Conservation (phyloP, 1,139 yeast species). For the Candida sojae region DNA sequence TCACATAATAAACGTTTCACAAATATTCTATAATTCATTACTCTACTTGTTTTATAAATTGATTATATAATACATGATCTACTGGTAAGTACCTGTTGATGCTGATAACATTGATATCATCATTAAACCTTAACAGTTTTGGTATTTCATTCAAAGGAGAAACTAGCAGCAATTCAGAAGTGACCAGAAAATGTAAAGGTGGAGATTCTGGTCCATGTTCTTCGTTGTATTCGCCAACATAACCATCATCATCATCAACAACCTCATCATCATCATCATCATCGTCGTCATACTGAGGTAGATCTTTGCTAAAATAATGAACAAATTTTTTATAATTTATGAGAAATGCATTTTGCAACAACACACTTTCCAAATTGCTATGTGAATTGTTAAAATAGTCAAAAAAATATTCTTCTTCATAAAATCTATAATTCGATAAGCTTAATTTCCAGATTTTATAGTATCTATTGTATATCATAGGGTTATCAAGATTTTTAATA, state of each 20-base stretch:
- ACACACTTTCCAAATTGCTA: conserved; percentile 3
- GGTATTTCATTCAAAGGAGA: conserved; percentile 5
- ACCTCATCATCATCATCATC: conserved; percentile 13
- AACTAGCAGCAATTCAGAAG: conserved; percentile 6
- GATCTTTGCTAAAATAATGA: conserved; percentile 12
- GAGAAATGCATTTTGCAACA: conserved; percentile 14
- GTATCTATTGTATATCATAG: conserved; percentile 13
- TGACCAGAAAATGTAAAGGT: background rate
- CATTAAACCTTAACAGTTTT: conserved; percentile 14
- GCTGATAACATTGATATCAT: conserved; percentile 13
- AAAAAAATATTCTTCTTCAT: conserved; percentile 17
- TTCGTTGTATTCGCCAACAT: background rate
- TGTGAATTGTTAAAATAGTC: conserved; percentile 13
- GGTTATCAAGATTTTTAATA: conserved; percentile 7
- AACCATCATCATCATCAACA: background rate
- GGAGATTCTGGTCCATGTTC: background rate
- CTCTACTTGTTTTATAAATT: conserved; percentile 9
- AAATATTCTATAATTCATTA: background rate
- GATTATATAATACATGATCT: conserved; percentile 14
- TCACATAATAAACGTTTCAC: background rate
- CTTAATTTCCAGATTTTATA: conserved; percentile 17
- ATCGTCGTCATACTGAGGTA: conserved; percentile 12
- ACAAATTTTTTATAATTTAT: conserved; percentile 13
- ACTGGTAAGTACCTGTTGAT: conserved; percentile 15
- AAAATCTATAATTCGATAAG: conserved; percentile 12